phyloP scores from a whole-genome alignment of 1,139 yeast genomes.

The Pichia sp. region DNA sequence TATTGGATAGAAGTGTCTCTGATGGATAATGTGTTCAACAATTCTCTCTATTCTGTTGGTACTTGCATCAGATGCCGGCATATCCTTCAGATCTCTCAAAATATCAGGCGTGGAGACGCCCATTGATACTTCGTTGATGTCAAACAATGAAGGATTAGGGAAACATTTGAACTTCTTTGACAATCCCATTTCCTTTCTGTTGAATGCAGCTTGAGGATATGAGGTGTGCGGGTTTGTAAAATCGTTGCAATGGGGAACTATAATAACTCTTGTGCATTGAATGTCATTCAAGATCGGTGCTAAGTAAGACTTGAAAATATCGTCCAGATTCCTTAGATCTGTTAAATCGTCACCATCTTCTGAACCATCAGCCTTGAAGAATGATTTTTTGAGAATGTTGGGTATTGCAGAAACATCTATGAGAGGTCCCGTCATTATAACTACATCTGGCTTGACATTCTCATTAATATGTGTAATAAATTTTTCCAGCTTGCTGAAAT shows the following conservation, averaged over 20 bases:
- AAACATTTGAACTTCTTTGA: slow-evolving; percentile 69
- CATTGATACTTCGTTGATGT: slow-evolving; percentile 65
- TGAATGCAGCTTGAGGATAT: slow-evolving; percentile 81
- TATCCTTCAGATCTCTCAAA: slow-evolving; percentile 64
- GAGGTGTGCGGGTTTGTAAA: slow-evolving; percentile 67
- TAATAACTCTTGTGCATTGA: slow-evolving; percentile 47
- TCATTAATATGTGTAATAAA: slow-evolving; percentile 55
- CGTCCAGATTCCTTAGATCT: slow-evolving; percentile 54
- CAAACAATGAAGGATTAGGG: slow-evolving; percentile 83
- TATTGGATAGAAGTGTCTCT: slow-evolving; percentile 76
- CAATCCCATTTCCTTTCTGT: slow-evolving; percentile 53
- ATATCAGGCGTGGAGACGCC: slow-evolving; percentile 77
- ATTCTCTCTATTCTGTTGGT: slow-evolving; percentile 58
- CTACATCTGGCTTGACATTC: slow-evolving; percentile 59
- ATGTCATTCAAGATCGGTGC: slow-evolving; percentile 59
- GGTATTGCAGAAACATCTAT: slow-evolving; percentile 46
- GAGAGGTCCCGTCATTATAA: slow-evolving; percentile 80
- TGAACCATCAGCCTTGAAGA: slow-evolving; percentile 4
- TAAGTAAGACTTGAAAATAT: slow-evolving; percentile 53
- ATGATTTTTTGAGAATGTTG: slow-evolving; percentile 1
- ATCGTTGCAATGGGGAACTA: slow-evolving; percentile 74
- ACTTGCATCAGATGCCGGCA: slow-evolving; percentile 33
- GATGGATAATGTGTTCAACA: slow-evolving; percentile 64
- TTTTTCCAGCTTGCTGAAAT: slow-evolving; percentile 40
- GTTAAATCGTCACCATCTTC: slow-evolving; percentile 4